Conservation (phyloP, 139 green algal genomes). For the Picochlorum sp. region DNA sequence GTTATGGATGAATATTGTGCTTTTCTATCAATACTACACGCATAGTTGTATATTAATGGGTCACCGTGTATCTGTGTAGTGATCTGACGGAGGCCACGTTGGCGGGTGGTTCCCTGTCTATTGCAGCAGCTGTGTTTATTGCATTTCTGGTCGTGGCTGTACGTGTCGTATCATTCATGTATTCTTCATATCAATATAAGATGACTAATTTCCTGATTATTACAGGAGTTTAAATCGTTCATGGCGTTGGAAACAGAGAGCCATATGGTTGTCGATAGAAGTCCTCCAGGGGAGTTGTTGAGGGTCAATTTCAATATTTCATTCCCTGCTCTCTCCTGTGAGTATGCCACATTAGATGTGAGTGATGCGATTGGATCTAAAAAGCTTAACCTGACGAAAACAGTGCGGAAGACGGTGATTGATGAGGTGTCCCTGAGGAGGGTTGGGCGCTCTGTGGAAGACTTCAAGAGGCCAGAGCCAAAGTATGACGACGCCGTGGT, state of each 20-base stretch:
- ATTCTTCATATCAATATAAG: not conserved
- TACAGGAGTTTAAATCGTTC: constrained; percentile 80
- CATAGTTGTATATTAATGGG: no score
- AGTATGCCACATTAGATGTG: constrained; percentile 94
- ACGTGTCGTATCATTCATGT: constrained; percentile 6
- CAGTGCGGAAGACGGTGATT: constrained; percentile 81
- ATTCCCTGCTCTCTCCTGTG: constrained; percentile 81
- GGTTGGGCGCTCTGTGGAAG: constrained; percentile 39
- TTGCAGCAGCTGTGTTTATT: constrained; percentile 77
- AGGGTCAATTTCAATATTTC: constrained; percentile 97
- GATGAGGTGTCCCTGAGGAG: constrained; percentile 39
- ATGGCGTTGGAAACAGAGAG: constrained; percentile 52
- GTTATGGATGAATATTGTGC: not conserved
- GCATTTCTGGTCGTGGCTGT: constrained; percentile 72
- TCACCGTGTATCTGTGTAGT: constrained; percentile 32
- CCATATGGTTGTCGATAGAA: constrained; percentile 82
- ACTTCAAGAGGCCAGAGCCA: constrained; percentile 25
- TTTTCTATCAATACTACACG: constrained; percentile 2
- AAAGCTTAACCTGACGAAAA: constrained; percentile 93
- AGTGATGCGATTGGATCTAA: constrained; percentile 87
- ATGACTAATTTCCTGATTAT: not conserved
- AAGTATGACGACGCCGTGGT: constrained; percentile 63
- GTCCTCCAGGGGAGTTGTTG: constrained; percentile 79
- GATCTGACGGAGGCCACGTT: constrained; percentile 92
- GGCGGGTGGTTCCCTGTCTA: constrained; percentile 76